Conservation (phyloP, 2,329 filamentous ascomycete genomes). For the Stagonosporopsis cucurbitacearum region DNA sequence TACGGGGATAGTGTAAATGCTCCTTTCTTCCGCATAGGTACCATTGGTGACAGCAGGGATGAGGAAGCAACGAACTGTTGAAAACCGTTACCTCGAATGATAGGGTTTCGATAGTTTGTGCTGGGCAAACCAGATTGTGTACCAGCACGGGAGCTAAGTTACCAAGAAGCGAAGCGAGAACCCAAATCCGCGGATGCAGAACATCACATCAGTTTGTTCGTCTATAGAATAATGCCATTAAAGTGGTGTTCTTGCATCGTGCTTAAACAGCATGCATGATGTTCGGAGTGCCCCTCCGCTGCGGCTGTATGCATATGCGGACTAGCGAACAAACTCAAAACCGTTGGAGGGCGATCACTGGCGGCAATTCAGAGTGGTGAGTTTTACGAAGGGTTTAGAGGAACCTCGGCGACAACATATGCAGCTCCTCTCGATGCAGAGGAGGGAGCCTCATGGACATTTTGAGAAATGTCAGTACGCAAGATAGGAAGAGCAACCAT, state of each 20-base stretch:
- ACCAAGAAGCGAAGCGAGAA: not conserved
- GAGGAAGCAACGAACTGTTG: not conserved
- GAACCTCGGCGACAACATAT: too few relatives aligned
- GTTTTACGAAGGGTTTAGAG: too few relatives aligned
- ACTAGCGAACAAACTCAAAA: not conserved
- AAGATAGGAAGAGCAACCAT: not conserved
- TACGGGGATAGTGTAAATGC: constrained; percentile 2
- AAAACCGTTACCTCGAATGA: not conserved
- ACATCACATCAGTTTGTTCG: not conserved
- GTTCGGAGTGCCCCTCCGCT: not conserved
- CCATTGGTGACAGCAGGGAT: constrained; percentile 4
- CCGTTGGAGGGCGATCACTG: not conserved
- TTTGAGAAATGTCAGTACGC: not conserved
- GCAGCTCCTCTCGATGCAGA: not conserved
- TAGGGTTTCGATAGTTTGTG: constrained; percentile 3
- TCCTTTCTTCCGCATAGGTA: constrained; percentile 1
- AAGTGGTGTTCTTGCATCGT: not conserved
- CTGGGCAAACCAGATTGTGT: not conserved
- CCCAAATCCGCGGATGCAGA: not conserved
- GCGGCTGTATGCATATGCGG: not conserved
- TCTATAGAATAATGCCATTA: not conserved
- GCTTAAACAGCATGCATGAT: constrained; percentile 2
- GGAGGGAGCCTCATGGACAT: not conserved
- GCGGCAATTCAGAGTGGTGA: too few relatives aligned
- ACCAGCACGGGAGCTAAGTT: constrained; percentile 14